Base-by-base conservation (phyloP, 441 rosid genomes). In the Populus hybrid region DNA sequence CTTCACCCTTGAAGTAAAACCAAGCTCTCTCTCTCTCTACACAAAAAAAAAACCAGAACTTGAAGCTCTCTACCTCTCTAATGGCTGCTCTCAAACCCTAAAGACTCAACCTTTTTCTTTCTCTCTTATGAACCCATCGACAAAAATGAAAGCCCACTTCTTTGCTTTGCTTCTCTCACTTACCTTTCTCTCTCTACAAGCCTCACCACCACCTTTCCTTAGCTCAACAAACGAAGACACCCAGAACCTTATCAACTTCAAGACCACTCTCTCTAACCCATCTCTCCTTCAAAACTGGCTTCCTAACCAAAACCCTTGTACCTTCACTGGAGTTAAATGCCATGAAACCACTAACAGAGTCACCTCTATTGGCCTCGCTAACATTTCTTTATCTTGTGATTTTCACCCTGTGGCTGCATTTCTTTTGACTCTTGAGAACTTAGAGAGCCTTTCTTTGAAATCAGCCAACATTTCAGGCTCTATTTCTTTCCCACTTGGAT, bases 231-330 rank as follows among this genome's bases (percentile, higher is more conserved):
- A 77, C 85, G 81, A 23, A 75, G 97, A 90, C 75, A 71, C 79
- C 72, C 89, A 89, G 46, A 88, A 81, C 68, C 91, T 94, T 32
- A 79, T 92, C 74, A 78, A 69, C 85, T 95, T 95, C 88, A 94
- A 89, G 77, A 73, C 85, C 68, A 35, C 89, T 67, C 84, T 94
- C 12, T 66, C 83, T 0, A 83, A 88, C 87, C 87, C 88, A 14
- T 23, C 81, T 50, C 54, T 84, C 21, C 93, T 94, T 59, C 81
- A 80, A 54, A 79, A 77, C 77, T 94, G 99, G 99, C 79, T 87
- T 42, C 76, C 87, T 10, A 83, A 77, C 82, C 89, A 82, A 24
- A 80, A 84, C 87, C 97, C 93, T 2, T 95, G 97, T 86, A 73
- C 73, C 61, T 95, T 89, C 84, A 1, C 73, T 11, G 95, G 94